Evolutionary conservation across 1,284 basidiomycete species (phyloP).

Genomic region (Cryptococcus sp.): DNA sequence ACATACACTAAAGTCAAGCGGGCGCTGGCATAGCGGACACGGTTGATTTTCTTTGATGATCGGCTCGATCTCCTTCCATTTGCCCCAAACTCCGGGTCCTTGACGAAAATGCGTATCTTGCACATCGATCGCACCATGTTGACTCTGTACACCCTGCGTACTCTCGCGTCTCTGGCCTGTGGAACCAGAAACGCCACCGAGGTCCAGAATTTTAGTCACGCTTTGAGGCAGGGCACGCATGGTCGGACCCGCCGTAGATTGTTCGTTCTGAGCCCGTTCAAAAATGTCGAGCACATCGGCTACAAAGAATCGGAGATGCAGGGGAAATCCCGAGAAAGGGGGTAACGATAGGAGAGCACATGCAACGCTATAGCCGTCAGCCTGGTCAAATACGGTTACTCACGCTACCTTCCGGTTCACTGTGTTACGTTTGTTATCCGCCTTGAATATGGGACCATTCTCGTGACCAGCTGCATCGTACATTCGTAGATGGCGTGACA

Average conservation of each 20-base stretch:
- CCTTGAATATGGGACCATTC: slow-evolving; percentile 36
- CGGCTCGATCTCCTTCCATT: slow-evolving; percentile 20
- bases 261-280: slow-evolving; percentile 1
- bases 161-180: slow-evolving; percentile 58
- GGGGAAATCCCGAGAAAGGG: slow-evolving; percentile 38
- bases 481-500: slow-evolving; percentile 54
- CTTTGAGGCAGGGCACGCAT: slow-evolving; percentile 57
- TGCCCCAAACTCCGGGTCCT: slow-evolving; percentile 23
- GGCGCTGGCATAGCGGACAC: slow-evolving; percentile 62
- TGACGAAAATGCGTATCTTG: slow-evolving; percentile 61
- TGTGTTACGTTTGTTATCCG: slow-evolving; percentile 40
- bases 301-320: slow-evolving; percentile 67
- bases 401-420: slow-evolving; percentile 45
- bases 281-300: slow-evolving; percentile 53
- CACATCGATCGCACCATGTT: slow-evolving; percentile 60
- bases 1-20: slow-evolving; percentile 59
- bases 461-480: slow-evolving; percentile 6
- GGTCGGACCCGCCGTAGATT: background rate
- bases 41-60: slow-evolving; percentile 32
- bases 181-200: slow-evolving; percentile 73
- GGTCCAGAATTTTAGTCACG: slow-evolving; percentile 60
- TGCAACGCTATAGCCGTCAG: slow-evolving; percentile 33
- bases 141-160: slow-evolving; percentile 50
- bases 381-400: slow-evolving; percentile 3
- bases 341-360: slow-evolving; percentile 38